Evolutionary conservation across 1,284 basidiomycete genomes (phyloP), one percentile per base, ranked within the genome.

Genomic region (Paramarasmius palmivorus): DNA sequence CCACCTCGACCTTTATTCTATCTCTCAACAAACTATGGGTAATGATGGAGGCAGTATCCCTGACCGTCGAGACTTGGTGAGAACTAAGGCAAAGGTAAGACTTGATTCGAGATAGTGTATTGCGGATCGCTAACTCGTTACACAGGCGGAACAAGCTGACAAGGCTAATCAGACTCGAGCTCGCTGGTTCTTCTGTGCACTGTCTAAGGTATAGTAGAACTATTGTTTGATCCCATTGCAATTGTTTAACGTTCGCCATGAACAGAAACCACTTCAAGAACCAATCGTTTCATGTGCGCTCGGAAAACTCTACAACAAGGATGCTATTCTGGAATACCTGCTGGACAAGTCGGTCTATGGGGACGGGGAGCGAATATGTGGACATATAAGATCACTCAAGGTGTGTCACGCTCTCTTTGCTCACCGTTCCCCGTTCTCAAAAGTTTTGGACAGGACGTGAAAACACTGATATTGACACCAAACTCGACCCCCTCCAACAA

Each of bases 291-390:
- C 93, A 0, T 95, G 93, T 71, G 86, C 86, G 0, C 75, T 97
- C 0, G 95, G 95, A 23, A 95, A 94, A 68, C 76, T 97, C 2
- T 97, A 96, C 68, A 98, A 97, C 72, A 96, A 95, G 68, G 94
- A 95, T 64, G 85, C 93, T 0, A 75, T 97, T 38, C 79, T 97
- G 46, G 92, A 95, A 67, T 95, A 86, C 68, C 76, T 96, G 35
- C 73, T 97, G 22, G 89, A 95, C 68, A 85, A 83, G 63, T 72
- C 80, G 8, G 76, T 82, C 0, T 92, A 90, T 65, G 92, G 91
- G 9, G 92, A 94, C 59, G 91, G 91, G 0, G 87, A 90, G 58
- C 77, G 83, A 59, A 93, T 93, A 63, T 93, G 92, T 64, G 89
- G 90, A 2, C 92, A 98, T 69, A 85, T 97, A 50, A 81, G 88